Base-by-base conservation (phyloP, 768 basidiomycete species). In the Pleurotus pulmonarius region DNA sequence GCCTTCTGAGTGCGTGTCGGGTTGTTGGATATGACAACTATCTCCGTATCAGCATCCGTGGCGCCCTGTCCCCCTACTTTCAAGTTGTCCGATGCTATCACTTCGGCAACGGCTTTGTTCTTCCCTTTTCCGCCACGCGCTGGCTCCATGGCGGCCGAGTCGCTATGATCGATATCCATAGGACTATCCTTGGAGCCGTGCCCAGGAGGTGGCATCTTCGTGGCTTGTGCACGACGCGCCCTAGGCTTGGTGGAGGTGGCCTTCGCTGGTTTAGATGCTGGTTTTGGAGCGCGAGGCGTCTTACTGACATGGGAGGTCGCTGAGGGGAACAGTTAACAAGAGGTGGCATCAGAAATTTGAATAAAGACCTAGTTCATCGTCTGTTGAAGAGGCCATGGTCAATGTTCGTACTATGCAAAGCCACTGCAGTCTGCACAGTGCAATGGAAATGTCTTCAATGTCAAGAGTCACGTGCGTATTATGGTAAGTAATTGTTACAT, bases 221-320 rank as follows among this genome's bases (percentile, higher is more conserved):
- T 39, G 29, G n/a, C 7, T 18, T 39, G 51, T 6, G 15, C 39
- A 18, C 51, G 51, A 53, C 51, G 51, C 39, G 39, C 16, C 24
- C 40, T 41, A 8, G 39, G 13, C 51, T 53, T 34, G n/a, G n/a
- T 40, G 20, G 37, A 34, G 15, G n/a, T 44, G n/a, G 41, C 34
- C 2, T 49, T 26, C 15, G n/a, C 51, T 12, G 39, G 20, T 53
- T 41, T 53, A 6, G 51, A 20, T 11, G 51, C 1, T n/a, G 39
- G 18, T n/a, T 43, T 53, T 11, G 20, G 48, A 16, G 51, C 51
- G 51, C 51, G 51, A n/a, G 51, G 51, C n/a, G 51, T 53, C 16
- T 53, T 53, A 41, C 51, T 53, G 51, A 53, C 51, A 9, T 53
- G 37, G 24, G 51, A 53, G 5, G 51, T 40, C 51, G 5, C 51